Conservation (phyloP, 352 stramenopile species). For the Phytophthora uliginosa region DNA sequence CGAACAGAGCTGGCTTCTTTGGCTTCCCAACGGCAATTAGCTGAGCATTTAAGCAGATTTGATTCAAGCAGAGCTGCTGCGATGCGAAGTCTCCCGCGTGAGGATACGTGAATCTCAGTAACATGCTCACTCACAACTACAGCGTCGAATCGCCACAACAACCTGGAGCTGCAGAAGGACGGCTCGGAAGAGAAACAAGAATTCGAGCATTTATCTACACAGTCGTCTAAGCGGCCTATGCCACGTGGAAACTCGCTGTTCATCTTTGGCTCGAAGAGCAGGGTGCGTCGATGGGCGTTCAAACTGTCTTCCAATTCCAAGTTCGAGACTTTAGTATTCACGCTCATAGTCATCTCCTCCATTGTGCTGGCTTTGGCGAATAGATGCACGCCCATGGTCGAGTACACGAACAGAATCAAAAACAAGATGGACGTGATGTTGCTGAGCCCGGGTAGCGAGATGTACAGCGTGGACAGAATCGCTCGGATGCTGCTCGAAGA, state of each 20-base stretch:
- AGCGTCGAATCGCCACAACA: not conserved
- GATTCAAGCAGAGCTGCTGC: not conserved
- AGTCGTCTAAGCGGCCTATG: not conserved
- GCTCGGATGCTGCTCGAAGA: constrained; percentile 84
- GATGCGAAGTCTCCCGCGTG: not conserved
- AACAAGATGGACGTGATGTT: constrained; percentile 94
- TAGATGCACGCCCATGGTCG: constrained; percentile 92
- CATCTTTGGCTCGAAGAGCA: constrained; percentile 53
- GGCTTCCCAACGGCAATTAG: not conserved
- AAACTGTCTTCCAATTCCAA: constrained; percentile 56
- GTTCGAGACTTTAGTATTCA: constrained; percentile 81
- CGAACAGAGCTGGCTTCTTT: not conserved
- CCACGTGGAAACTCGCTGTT: constrained; percentile 39
- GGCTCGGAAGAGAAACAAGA: not conserved
- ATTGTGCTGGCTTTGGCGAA: too few species aligned
- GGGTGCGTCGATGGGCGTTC: constrained; percentile 40
- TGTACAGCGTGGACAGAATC: constrained; percentile 92
- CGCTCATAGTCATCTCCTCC: too few species aligned
- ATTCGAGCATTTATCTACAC: not conserved
- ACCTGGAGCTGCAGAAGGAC: not conserved
- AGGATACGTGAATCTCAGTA: not conserved
- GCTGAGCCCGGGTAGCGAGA: constrained; percentile 82
- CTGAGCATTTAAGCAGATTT: not conserved
- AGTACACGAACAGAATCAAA: constrained; percentile 94
- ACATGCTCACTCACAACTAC: not conserved